Conservation (phyloP, 208 protist species). For the Leishmania martiniquensis region DNA sequence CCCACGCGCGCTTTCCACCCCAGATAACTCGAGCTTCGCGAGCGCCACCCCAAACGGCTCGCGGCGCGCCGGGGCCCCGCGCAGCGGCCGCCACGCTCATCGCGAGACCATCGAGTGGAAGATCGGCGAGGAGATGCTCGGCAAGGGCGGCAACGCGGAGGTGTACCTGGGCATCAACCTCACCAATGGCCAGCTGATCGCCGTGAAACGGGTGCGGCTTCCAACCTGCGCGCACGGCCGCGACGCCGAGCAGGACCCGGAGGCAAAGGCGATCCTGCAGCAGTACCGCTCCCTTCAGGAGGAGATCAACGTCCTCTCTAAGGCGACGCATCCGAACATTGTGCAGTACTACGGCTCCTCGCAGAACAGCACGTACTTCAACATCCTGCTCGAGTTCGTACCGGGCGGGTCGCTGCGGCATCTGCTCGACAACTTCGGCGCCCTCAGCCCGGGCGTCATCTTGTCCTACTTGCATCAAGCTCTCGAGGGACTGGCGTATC, state of each 20-base stretch:
- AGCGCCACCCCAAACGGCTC: constrained; percentile 33
- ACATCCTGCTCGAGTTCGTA: constrained; percentile 93
- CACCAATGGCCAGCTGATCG: constrained; percentile 90
- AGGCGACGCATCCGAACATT: constrained; percentile 90
- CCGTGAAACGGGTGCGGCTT: constrained; percentile 88
- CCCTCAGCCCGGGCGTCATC: constrained; percentile 81
- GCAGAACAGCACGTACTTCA: constrained; percentile 85
- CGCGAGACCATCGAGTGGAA: constrained; percentile 92
- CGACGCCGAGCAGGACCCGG: constrained; percentile 35
- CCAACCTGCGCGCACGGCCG: constrained; percentile 35
- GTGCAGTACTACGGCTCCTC: constrained; percentile 91
- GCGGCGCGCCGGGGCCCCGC: constrained; percentile 15
- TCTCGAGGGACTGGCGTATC: constrained; percentile 83
- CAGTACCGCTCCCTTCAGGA: constrained; percentile 88
- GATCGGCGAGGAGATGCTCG: constrained; percentile 90
- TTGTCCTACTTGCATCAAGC: constrained; percentile 84
- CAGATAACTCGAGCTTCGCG: constrained; percentile 46
- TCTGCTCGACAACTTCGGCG: constrained; percentile 90
- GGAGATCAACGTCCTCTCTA: constrained; percentile 91
- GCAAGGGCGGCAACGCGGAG: constrained; percentile 90
- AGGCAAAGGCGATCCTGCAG: constrained; percentile 69
- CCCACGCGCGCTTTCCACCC: constrained; percentile 40
- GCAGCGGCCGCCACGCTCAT: constrained; percentile 36
- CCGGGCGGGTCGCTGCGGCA: constrained; percentile 89
- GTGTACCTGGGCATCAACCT: constrained; percentile 92